Evolutionary conservation across 2,329 filamentous ascomycete genomes (phyloP), one percentile per base, ranked within the genome.

Genomic region (Trichoderma guizhouense): DNA sequence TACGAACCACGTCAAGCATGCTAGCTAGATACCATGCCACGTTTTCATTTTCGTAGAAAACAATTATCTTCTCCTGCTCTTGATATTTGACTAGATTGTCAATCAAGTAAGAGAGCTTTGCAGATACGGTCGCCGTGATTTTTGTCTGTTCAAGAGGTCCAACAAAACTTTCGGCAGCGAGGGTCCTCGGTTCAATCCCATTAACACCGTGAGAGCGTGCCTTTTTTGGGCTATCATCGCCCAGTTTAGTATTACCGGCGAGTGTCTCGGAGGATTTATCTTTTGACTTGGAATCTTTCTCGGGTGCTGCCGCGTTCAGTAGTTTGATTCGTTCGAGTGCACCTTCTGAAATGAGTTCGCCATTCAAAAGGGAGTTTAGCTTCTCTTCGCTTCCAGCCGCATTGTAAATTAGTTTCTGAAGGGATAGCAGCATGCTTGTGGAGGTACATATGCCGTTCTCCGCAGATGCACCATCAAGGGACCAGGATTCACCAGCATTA

Each of bases 31-130:
- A 97, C 80, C 89, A 97, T 1, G 94, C 95, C 2, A 92, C 87
- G 76, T 97, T 95, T 73, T 96, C 92, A 36, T 92, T 92, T 73
- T 97, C 94, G 79, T 97, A 98, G 80, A 98, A 98, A 11, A 98
- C 88, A 67, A 98, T 89, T 4, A 97, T 96, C 80, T 98, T 97
- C 77, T 97, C 94, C 0, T 87, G 82, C 1, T 85, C 81, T 68
- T 96, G 89, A 73, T 95, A 85, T 67, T 87, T 84, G 6, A 90
- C 80, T 14, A 98, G 90, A 36, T 89, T 86, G 69, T 94, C 91
- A 21, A 97, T 83, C 7, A 98, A 84, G 77, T 98, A 97, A 3
- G 92, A 95, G 3, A 98, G 85, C 80, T 98, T 98, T 0, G 93
- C 90, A 0, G 95, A 98, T 0, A 90, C 89, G 0, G 95, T 97